A percentile compares a stretch with the other conserved stretches of the same genome.
Evolutionary conservation across 139 green algal genomes (phyloP).

Genomic region (Nannochloris sp.): DNA sequence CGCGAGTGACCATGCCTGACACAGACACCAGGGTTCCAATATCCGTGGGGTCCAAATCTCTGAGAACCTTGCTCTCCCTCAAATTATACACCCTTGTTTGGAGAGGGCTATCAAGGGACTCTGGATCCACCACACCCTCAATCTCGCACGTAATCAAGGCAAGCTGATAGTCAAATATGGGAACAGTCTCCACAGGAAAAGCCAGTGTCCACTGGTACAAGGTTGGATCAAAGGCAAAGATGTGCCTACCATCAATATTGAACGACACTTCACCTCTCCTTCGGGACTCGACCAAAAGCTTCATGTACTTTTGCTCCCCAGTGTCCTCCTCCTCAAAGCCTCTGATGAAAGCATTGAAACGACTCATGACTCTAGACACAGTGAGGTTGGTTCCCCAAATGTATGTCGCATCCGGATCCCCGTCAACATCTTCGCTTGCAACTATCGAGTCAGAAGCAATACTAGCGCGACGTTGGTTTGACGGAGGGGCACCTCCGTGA

Average conservation of each 20-base stretch:
- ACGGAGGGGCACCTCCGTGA: neutral
- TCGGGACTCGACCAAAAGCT: constrained; percentile 35
- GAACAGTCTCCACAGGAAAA: constrained; percentile 65
- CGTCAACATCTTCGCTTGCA: constrained; percentile 23
- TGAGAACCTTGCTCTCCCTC: constrained; percentile 62
- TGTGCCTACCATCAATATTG: constrained; percentile 79
- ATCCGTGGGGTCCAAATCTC: constrained; percentile 90
- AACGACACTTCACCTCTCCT: constrained; percentile 37
- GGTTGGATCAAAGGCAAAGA: constrained; percentile 49
- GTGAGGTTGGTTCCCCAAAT: constrained; percentile 86
- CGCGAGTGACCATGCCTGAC: constrained; percentile 91
- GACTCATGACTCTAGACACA: constrained; percentile 28
- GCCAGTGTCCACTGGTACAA: constrained; percentile 74
- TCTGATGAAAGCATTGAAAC: constrained; percentile 63
- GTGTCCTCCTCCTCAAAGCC: constrained; percentile 34
- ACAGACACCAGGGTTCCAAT: constrained; percentile 88
- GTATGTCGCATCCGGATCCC: constrained; percentile 45
- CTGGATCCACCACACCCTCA: constrained; percentile 20
- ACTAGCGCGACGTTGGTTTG: constrained; percentile 12
- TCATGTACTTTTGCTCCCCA: constrained; percentile 39
- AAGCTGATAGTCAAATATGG: constrained; percentile 36
- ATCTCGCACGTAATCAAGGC: constrained; percentile 18
- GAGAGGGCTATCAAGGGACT: constrained; percentile 11
- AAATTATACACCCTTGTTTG: constrained; percentile 89
- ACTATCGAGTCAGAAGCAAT: constrained; percentile 19